These are phyloP conservation scores for Closterium sp. DNA, from an alignment of 139 green algal genomes.

Conservation along the genomic window DNA sequence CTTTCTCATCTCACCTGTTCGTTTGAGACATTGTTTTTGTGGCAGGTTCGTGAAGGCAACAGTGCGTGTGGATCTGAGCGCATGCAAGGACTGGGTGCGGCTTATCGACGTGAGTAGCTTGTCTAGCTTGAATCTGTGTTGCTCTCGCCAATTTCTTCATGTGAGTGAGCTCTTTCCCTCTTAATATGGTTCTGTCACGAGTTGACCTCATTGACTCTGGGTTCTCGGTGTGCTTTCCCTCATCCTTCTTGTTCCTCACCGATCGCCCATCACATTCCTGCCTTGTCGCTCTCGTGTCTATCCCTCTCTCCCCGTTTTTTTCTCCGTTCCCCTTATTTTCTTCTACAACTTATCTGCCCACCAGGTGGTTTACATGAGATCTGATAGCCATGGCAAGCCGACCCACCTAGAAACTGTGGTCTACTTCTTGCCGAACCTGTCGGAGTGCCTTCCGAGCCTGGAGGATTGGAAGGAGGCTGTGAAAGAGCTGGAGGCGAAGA, in stretches of 20 bases:
- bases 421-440: constrained; percentile 39
- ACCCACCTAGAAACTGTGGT: constrained; percentile 31
- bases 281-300: background rate
- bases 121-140: background rate
- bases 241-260: background rate
- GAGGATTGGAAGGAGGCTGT: constrained; percentile 28
- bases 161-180: background rate
- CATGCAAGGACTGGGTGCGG: constrained; percentile 32
- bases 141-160: background rate
- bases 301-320: background rate
- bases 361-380: constrained; percentile 45
- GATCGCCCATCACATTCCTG: background rate
- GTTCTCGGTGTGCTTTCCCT: background rate
- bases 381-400: background rate
- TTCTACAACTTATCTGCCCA: background rate
- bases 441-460: constrained; percentile 17
- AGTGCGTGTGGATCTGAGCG: constrained; percentile 20
- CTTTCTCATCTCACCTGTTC: background rate
- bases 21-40: background rate
- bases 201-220: background rate
- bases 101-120: constrained; percentile 38
- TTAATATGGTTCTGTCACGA: background rate
- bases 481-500: constrained; percentile 21
- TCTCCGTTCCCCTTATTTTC: background rate
- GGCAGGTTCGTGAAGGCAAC: constrained; percentile 33